Base-by-base conservation (phyloP, 169 alveolate species). In the Plasmodium malariae region DNA sequence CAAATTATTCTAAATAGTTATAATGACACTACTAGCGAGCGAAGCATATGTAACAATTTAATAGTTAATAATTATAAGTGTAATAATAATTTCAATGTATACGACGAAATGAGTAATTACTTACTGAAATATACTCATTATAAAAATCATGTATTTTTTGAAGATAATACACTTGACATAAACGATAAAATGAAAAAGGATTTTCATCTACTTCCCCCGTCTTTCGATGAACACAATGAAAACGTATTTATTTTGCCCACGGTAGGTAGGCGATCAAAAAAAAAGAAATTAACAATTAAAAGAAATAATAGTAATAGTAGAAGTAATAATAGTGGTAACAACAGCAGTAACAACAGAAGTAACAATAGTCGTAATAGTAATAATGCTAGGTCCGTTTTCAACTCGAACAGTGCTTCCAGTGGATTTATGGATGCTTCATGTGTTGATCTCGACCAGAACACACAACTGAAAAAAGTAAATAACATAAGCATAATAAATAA, bases 21-120 rank as follows among this genome's bases (percentile, higher is more conserved):
- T n/a, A 55, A 55, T 36, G 71, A 67, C 14, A 26, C 28, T 4
- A 24, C 12, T 26, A n/a, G 0, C 26, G 59, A 55, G 1, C 67
- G 48, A 9, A 26, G 19, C 1, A n/a, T 1, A 14, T 1, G 5
- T 19, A 12, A 21, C 6, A 67, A 37, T 21, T 36, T 21, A 11
- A 40, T 55, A 1, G 4, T 54, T n/a, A 62, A 87, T 5, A 54
- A 51, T 54, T 86, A 86, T 40, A 65, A 92, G 17, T 59, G 83
- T 55, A 93, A 88, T 30, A 83, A 88, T 83, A 88, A 80, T 45
- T 49, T 86, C 2, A 55, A 78, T 12, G 51, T 92, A 49, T 86
- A 88, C 21, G 74, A 91, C n/a, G 92, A 93, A 30, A 62, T 93
- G 72, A 67, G 88, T 34, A 86, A 93, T 12, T 62, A 85, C 21